Evolutionary conservation across 495 filamentous ascomycete genomes (phyloP), one percentile per base, ranked within the genome.

Genomic region (Xylaria cubensis): DNA sequence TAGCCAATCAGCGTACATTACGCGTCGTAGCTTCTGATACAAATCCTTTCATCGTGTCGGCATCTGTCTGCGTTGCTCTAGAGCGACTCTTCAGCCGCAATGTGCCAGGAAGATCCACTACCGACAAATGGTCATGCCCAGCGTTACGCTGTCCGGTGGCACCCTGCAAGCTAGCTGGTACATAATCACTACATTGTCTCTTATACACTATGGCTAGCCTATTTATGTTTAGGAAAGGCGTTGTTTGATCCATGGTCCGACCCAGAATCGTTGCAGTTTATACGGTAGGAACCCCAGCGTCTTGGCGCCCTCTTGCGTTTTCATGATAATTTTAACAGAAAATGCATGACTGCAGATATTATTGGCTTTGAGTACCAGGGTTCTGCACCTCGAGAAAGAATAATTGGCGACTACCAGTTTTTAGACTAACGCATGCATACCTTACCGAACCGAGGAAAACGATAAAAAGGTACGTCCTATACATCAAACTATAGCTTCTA

Each of bases 21-120:
- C 32, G 7, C 58, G 58, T 34, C 17, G 39, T n/a, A n/a, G 29
- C 58, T 39, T 8, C 5, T 39, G 8, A 39, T 39, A 39, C 36
- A 39, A 39, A 39, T 39, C 6, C 0, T 12, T n/a, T 1, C n/a
- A 26, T 1, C 32, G 32, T 59, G 32, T 59, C 32, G 32, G 56
- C 56, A 59, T n/a, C 21, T 39, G 34, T 59, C 32, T 19, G 19
- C 58, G 17, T 39, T 61, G 21, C 32, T 39, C 17, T 61, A 17
- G 58, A 19, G 32, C 34, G 12, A 1, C 19, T 39, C 34, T 32
- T 61, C 58, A 61, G 58, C 58, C 58, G 58, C 58, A 61, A 61
- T 21, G n/a, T 21, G 17, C 55, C 32, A 36, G 29, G 13, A 17
- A 9, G 29, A 32, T 39, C 17, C 26, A 32, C 24, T 10, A 26